Evolutionary conservation across 2,329 filamentous ascomycete genomes (phyloP).

Genomic region (Cladosporium cucumerinum): DNA sequence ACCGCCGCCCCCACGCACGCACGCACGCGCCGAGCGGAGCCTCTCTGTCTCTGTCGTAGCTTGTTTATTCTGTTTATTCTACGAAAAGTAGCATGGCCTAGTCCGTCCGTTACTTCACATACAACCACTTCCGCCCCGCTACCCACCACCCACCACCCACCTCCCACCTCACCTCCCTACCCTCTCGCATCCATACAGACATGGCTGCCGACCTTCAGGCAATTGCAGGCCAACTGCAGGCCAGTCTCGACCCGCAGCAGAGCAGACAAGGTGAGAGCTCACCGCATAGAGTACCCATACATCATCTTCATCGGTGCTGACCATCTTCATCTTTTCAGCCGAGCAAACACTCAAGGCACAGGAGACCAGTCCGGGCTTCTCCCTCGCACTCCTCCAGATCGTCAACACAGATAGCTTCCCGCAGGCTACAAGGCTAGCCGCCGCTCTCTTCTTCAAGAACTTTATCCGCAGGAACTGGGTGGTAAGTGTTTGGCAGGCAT

Average conservation of each 20-base stretch:
- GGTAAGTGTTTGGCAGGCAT: constrained; percentile 45
- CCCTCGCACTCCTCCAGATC: constrained; percentile 80
- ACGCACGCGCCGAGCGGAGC: background rate
- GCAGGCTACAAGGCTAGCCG: constrained; percentile 76
- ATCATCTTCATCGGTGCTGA: constrained; percentile 13
- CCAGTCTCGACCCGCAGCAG: constrained; percentile 81
- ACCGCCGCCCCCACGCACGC: no score
- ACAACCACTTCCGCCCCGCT: background rate
- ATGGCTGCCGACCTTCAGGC: constrained; percentile 62
- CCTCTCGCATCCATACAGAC: constrained; percentile 15
- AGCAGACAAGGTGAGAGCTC: constrained; percentile 75
- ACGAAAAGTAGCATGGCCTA: constrained; percentile 8
- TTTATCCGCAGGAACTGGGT: constrained; percentile 94
- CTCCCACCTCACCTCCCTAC: background rate
- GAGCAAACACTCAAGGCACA: constrained; percentile 75
- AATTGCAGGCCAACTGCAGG: constrained; percentile 80
- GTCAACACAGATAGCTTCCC: constrained; percentile 72
- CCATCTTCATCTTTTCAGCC: constrained; percentile 51
- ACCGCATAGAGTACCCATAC: background rate
- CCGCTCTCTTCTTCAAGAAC: constrained; percentile 96
- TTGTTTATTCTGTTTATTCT: background rate
- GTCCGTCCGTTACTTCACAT: background rate
- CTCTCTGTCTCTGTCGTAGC: background rate
- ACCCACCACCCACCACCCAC: background rate
- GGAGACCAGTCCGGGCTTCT: constrained; percentile 82